Conservation (phyloP, 371 early-diverging fungal species). For the Lichtheimia ramosa region DNA sequence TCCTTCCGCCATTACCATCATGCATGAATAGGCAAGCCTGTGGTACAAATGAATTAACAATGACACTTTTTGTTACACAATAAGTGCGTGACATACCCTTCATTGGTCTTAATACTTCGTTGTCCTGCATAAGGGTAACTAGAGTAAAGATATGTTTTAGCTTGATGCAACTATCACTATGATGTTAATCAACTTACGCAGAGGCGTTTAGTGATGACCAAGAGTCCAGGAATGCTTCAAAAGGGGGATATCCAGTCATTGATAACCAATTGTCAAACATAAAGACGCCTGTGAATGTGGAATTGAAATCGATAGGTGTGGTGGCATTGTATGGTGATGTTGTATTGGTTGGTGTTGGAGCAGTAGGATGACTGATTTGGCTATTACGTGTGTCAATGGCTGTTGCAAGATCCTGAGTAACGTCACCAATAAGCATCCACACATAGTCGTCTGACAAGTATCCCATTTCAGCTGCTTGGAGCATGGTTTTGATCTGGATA, state of each 20-base stretch:
- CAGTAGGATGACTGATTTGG: constrained; percentile 6
- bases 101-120: constrained; percentile 55
- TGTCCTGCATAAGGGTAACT: constrained; percentile 62
- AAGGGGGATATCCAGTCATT: constrained; percentile 53
- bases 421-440: constrained; percentile 55
- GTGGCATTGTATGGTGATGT: constrained; percentile 6
- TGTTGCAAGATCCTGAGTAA: constrained; percentile 26
- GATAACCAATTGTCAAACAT: constrained; percentile 58
- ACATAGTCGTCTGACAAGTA: constrained; percentile 42
- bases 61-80: not conserved
- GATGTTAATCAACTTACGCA: constrained; percentile 27
- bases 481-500: constrained; percentile 27
- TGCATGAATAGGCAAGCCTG: constrained; percentile 55
- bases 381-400: constrained; percentile 25
- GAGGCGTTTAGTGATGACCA: constrained; percentile 48
- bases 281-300: constrained; percentile 49
- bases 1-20: constrained; percentile 62
- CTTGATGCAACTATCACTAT: not conserved
- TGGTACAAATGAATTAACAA: constrained; percentile 2
- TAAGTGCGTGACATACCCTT: constrained; percentile 41
- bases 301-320: constrained; percentile 24
- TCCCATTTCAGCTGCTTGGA: constrained; percentile 36
- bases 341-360: not conserved
- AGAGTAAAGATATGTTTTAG: constrained; percentile 5
- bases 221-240: constrained; percentile 50